These are phyloP conservation scores for Epichloe festucae DNA, from an alignment of 2,329 filamentous ascomycete genomes.

Conservation along the genomic window DNA sequence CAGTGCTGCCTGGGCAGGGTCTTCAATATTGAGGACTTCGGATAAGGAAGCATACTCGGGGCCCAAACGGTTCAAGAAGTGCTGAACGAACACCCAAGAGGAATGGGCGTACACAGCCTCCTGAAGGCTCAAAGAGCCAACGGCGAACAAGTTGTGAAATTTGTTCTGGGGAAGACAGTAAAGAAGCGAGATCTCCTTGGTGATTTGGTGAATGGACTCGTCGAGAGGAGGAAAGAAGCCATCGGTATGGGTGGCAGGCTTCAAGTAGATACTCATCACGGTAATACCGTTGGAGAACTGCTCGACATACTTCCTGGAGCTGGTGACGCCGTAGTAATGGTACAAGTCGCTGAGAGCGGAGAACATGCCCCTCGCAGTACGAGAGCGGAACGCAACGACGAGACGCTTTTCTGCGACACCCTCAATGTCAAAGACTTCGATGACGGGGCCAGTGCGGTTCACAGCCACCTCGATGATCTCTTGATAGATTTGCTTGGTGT, in stretches of 20 bases:
- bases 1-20: slow-evolving; percentile 75
- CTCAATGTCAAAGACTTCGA: slow-evolving; percentile 95
- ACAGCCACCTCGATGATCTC: slow-evolving; percentile 83
- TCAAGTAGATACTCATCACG: slow-evolving; percentile 90
- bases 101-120: slow-evolving; percentile 97
- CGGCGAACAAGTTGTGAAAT: slow-evolving; percentile 80
- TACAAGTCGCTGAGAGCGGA: slow-evolving; percentile 91
- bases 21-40: slow-evolving; percentile 65
- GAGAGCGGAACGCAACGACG: slow-evolving; percentile 86
- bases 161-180: slow-evolving; percentile 98
- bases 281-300: slow-evolving; percentile 98
- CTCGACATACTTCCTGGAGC: slow-evolving; percentile 93
- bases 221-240: slow-evolving; percentile 66
- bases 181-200: slow-evolving; percentile 91
- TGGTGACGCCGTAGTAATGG: slow-evolving; percentile 96
- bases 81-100: slow-evolving; percentile 93
- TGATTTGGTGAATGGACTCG: slow-evolving; percentile 94
- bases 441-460: slow-evolving; percentile 77
- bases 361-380: slow-evolving; percentile 86
- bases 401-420: slow-evolving; percentile 83
- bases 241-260: slow-evolving; percentile 49
- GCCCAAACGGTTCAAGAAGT: slow-evolving; percentile 91
- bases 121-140: slow-evolving; percentile 77
- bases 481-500: slow-evolving; percentile 93
- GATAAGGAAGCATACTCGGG: slow-evolving; percentile 84